These are phyloP conservation scores for Macrolepiota fuliginosa DNA, from an alignment of 768 basidiomycete species.

Conservation along the genomic window DNA sequence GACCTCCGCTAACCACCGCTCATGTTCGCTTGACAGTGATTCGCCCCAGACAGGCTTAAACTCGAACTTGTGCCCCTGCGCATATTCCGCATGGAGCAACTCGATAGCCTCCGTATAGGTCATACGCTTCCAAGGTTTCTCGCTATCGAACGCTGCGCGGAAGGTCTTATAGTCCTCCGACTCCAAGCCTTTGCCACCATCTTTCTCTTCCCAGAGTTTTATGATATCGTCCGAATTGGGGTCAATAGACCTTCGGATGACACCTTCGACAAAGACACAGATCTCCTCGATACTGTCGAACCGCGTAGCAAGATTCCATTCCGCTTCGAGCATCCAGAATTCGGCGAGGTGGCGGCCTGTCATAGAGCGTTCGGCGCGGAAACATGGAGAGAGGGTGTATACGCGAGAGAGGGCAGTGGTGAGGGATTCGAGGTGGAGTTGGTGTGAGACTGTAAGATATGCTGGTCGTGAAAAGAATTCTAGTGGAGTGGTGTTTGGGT, in stretches of 20 bases:
- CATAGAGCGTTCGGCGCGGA: conserved; percentile 88
- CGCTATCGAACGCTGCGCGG: conserved; percentile 31
- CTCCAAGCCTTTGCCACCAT: conserved; percentile 15
- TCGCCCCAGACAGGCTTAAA: conserved; percentile 66
- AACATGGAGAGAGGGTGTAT: conserved; percentile 91
- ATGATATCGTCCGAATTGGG: conserved; percentile 24
- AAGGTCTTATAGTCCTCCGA: conserved; percentile 25
- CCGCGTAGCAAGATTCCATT: conserved; percentile 54
- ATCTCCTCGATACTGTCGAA: conserved; percentile 40
- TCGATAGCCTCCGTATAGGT: conserved; percentile 76
- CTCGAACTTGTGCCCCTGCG: conserved; percentile 43
- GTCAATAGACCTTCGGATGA: conserved; percentile 25
- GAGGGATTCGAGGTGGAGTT: conserved; percentile 91
- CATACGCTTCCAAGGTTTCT: conserved; percentile 63
- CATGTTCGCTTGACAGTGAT: conserved; percentile 85
- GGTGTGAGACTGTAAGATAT: conserved; percentile 92
- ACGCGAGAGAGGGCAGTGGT: conserved; percentile 75
- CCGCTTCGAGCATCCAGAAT: conserved; percentile 99
- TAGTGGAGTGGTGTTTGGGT: conserved; percentile 24
- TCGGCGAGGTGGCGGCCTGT: conserved; percentile 94
- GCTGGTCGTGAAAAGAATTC: conserved; percentile 78
- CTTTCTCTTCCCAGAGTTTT: conserved; percentile 38
- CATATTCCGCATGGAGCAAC: conserved; percentile 40
- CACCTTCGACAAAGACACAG: conserved; percentile 38
- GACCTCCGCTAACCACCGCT: conserved; percentile 80